These are phyloP conservation scores for Sporothrix curviconia DNA, from an alignment of 2,329 filamentous ascomycete genomes.

Conservation along the genomic window DNA sequence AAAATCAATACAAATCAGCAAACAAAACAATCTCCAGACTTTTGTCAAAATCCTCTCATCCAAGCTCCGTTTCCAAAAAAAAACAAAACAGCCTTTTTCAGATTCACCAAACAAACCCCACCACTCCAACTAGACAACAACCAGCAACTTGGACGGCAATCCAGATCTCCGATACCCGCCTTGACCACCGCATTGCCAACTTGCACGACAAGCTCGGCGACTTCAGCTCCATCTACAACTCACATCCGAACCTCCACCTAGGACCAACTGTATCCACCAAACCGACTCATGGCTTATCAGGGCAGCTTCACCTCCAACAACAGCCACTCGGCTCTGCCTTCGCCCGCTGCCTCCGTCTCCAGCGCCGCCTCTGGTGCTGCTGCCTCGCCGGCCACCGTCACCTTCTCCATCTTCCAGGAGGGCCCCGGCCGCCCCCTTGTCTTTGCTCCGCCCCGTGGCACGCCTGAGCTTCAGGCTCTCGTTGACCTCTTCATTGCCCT, in stretches of 20 bases:
- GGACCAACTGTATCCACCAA: background rate
- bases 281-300: conserved; percentile 13
- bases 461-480: conserved; percentile 53
- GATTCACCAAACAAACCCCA: background rate
- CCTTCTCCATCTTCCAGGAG: conserved; percentile 56
- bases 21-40: background rate
- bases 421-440: conserved; percentile 51
- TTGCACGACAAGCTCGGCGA: background rate
- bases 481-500: conserved; percentile 47
- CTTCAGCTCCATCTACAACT: no score
- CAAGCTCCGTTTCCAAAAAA: background rate
- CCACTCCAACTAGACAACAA: background rate
- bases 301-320: conserved; percentile 13
- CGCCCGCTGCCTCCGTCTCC: conserved; percentile 11
- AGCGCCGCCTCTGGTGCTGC: conserved; percentile 9
- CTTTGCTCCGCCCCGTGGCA: conserved; percentile 60
- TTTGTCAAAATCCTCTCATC: no score
- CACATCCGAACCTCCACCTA: background rate
- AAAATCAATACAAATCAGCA: background rate
- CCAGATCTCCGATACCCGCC: background rate
- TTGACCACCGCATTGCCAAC: background rate
- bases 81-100: background rate
- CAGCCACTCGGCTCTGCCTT: conserved; percentile 14
- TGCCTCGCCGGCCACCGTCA: background rate
- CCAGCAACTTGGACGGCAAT: background rate